These are phyloP conservation scores for Neocatenulostroma microsporum DNA, from an alignment of 2,329 filamentous ascomycete genomes.

Conservation along the genomic window DNA sequence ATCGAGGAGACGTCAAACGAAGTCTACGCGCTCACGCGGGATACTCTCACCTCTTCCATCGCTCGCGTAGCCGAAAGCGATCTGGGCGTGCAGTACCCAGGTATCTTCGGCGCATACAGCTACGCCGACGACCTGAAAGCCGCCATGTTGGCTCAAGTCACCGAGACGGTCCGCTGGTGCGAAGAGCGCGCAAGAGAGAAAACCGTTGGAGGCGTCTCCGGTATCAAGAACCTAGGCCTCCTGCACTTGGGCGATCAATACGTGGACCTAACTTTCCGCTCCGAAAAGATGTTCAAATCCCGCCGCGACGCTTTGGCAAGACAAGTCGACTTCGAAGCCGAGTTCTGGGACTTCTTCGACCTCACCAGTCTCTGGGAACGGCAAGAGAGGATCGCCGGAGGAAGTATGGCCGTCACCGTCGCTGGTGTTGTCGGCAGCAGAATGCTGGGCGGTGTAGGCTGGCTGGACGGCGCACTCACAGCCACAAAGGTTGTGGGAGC, in stretches of 20 bases:
- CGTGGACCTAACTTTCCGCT: constrained; percentile 74
- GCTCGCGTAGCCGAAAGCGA: constrained; percentile 65
- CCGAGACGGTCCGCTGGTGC: constrained; percentile 66
- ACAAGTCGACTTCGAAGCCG: constrained; percentile 78
- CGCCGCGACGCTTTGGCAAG: constrained; percentile 73
- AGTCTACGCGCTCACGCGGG: constrained; percentile 76
- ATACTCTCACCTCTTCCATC: constrained; percentile 68
- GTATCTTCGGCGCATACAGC: constrained; percentile 74
- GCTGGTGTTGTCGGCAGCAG: constrained; percentile 77
- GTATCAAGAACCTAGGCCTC: constrained; percentile 81
- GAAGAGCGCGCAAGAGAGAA: constrained; percentile 77
- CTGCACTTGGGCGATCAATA: constrained; percentile 84
- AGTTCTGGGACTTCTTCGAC: constrained; percentile 91
- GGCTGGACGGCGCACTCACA: constrained; percentile 80
- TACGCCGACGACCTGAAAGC: constrained; percentile 90
- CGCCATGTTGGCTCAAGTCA: constrained; percentile 84
- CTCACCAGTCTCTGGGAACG: constrained; percentile 71
- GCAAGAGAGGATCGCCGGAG: constrained; percentile 91
- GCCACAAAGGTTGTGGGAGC: constrained; percentile 73
- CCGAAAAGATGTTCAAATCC: constrained; percentile 89
- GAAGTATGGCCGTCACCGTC: constrained; percentile 88
- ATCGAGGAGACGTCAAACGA: constrained; percentile 81
- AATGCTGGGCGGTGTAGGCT: constrained; percentile 73
- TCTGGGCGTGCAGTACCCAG: constrained; percentile 78
- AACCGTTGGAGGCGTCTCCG: constrained; percentile 72